phyloP scores from a whole-genome alignment of 306 rosid species.

The Vachellia collinsii region DNA sequence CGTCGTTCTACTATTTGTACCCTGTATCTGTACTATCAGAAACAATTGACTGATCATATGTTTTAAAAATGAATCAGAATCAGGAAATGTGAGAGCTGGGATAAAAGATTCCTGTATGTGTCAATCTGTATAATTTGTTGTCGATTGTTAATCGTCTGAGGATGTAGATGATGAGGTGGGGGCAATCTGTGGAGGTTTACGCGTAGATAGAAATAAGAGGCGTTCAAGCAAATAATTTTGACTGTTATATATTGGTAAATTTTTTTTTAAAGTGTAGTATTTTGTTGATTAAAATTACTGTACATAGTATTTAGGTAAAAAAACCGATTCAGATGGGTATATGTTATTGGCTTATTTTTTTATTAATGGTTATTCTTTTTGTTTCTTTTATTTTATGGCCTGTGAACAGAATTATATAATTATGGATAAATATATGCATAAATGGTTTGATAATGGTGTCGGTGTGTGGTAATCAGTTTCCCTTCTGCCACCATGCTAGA shows the following conservation, averaged over 20 bases:
- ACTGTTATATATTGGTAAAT: too few relatives aligned
- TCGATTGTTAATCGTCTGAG: neutral
- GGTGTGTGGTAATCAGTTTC: constrained; percentile 26
- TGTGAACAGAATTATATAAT: constrained; percentile 8
- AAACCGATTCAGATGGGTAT: too few relatives aligned
- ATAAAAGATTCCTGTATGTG: neutral
- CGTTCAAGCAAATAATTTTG: too few relatives aligned
- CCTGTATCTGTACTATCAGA: neutral
- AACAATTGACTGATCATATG: neutral
- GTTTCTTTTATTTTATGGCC: constrained; percentile 9
- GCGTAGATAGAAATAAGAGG: neutral
- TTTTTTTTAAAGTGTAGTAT: too few relatives aligned
- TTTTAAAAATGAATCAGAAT: neutral
- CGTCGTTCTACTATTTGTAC: neutral
- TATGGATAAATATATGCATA: constrained; percentile 25
- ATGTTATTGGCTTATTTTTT: constrained; percentile 23
- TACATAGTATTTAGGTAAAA: too few relatives aligned
- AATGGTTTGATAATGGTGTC: constrained; percentile 32
- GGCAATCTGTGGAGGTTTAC: neutral
- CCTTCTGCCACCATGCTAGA: neutral
- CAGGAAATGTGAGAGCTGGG: neutral
- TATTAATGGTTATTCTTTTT: constrained; percentile 19
- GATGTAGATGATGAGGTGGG: neutral
- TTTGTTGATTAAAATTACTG: too few relatives aligned
- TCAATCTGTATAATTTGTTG: neutral